A percentile compares a stretch with the other conserved stretches of the same genome.
Evolutionary conservation across 768 basidiomycete species (phyloP).

Genomic region (Boletus subparvulus): DNA sequence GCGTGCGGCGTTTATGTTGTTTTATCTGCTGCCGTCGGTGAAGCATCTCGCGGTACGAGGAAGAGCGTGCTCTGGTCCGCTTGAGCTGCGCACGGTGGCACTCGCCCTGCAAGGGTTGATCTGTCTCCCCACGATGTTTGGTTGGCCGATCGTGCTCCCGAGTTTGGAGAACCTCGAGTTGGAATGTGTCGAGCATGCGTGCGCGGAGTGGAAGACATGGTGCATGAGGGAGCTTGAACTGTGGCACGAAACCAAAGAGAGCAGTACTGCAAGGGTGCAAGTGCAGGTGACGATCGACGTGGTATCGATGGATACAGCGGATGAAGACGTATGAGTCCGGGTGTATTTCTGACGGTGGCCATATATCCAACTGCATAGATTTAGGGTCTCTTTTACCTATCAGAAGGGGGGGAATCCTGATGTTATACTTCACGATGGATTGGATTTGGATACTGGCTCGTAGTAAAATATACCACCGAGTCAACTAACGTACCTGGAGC

Average conservation of each 20-base stretch:
- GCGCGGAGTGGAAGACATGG: conserved; percentile 6
- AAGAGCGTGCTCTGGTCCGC: conserved; percentile 11
- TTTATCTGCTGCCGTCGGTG: conserved; percentile 15
- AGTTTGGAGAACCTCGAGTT: conserved; percentile 13
- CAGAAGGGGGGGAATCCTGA: too few species aligned
- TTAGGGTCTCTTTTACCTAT: too few species aligned
- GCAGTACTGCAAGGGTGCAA: neutral
- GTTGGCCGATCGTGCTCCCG: conserved; percentile 11
- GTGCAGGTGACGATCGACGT: neutral
- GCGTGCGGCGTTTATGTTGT: conserved; percentile 15
- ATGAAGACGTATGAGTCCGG: neutral
- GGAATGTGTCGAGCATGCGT: conserved; percentile 9
- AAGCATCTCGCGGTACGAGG: conserved; percentile 13
- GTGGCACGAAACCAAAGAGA: neutral
- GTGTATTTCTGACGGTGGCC: neutral
- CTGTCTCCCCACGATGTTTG: neutral
- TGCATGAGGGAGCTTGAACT: conserved; percentile 12
- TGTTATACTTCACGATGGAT: too few species aligned
- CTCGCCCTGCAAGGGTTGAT: conserved; percentile 17
- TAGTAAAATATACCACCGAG: too few species aligned
- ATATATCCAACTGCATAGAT: neutral
- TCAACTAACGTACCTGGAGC: too few species aligned
- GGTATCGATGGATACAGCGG: neutral
- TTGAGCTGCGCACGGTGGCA: conserved; percentile 4
- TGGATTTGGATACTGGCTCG: neutral